Conservation (phyloP, 495 filamentous ascomycete species). For the Neurospora tetraspora region DNA sequence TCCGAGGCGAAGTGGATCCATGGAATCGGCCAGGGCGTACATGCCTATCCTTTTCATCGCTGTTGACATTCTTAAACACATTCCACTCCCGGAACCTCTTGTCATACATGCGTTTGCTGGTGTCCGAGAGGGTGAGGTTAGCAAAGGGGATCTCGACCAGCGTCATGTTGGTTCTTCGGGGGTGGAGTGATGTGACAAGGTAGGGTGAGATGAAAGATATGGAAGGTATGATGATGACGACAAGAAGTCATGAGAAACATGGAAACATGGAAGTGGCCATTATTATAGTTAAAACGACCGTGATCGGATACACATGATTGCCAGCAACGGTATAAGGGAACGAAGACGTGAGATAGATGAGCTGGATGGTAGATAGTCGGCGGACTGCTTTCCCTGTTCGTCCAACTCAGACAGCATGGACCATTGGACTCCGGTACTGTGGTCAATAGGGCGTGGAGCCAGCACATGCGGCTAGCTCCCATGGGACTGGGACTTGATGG, state of each 20-base stretch:
- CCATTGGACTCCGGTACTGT: neutral
- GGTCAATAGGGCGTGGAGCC: neutral
- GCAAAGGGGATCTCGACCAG: conserved; percentile 12
- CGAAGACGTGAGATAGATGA: neutral
- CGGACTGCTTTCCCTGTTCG: too few species aligned
- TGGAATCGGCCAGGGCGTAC: neutral
- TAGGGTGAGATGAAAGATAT: neutral
- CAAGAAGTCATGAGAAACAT: neutral
- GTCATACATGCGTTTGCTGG: conserved; percentile 29
- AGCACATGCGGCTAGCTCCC: neutral
- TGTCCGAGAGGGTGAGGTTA: neutral
- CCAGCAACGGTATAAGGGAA: neutral
- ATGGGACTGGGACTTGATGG: neutral
- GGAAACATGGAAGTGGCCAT: neutral
- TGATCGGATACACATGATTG: neutral
- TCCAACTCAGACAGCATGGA: too few species aligned
- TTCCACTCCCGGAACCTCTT: conserved; percentile 26
- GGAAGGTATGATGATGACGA: neutral
- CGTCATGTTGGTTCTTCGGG: conserved; percentile 9
- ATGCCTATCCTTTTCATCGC: conserved; percentile 14
- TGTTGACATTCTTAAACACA: conserved; percentile 26
- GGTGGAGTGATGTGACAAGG: neutral
- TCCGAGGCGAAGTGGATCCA: conserved; percentile 1
- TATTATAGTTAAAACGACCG: neutral
- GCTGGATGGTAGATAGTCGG: too few species aligned